Evolutionary conservation across 345 rosid genomes (phyloP).

Genomic region (Syzygium aromaticum): DNA sequence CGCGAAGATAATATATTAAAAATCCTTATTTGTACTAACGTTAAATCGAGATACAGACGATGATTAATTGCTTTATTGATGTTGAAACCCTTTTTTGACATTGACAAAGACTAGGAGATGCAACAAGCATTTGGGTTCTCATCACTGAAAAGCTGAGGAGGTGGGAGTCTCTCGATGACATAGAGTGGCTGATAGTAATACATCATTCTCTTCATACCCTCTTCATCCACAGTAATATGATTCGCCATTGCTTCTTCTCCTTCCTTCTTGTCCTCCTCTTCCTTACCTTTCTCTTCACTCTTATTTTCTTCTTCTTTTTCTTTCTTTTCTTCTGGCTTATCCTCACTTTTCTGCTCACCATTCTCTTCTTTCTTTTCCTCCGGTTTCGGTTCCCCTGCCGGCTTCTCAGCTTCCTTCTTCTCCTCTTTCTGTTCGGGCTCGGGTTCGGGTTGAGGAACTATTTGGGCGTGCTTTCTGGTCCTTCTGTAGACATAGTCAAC

Average conservation of each 20-base stretch:
- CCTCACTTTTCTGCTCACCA: constrained; percentile 18
- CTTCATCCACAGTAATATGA: constrained; percentile 26
- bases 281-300: constrained; percentile 7
- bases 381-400: constrained; percentile 29
- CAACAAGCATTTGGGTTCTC: constrained; percentile 96
- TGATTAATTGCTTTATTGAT: neutral
- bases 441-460: constrained; percentile 65
- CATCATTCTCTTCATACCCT: constrained; percentile 49
- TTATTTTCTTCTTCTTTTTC: constrained; percentile 1
- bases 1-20: neutral
- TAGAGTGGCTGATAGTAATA: constrained; percentile 56
- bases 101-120: constrained; percentile 30
- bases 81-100: neutral
- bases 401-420: constrained; percentile 10
- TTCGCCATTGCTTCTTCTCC: neutral
- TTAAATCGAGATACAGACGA: neutral
- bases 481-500: constrained; percentile 76
- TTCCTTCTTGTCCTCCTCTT: constrained; percentile 6
- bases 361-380: constrained; percentile 18
- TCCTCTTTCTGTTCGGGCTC: constrained; percentile 17
- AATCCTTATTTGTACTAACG: neutral
- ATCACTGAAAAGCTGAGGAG: constrained; percentile 93
- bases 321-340: constrained; percentile 11
- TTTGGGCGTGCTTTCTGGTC: constrained; percentile 76
- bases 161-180: constrained; percentile 57